Evolutionary conservation across 1,139 yeast genomes (phyloP), one percentile per base, ranked within the genome.

Genomic region (Scheffersomyces stambukii): DNA sequence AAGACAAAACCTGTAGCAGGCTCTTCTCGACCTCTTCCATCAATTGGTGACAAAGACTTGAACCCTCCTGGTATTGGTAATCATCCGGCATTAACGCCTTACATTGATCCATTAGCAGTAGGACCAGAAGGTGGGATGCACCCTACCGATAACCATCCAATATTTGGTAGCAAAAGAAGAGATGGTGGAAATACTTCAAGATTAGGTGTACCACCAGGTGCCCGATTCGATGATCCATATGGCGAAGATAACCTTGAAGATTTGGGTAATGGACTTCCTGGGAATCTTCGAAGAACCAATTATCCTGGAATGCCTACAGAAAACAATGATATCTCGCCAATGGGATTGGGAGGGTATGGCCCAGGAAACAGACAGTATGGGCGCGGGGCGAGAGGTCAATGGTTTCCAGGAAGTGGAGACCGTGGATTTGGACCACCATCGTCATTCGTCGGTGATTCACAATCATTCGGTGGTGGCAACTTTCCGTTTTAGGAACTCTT

Each of bases 201-300:
- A 22, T 35, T 48, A 26, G 60, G 64, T 12, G 69, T 60, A 4
- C 74, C 75, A 8, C 64, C 66, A 1, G 78, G 79, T 1, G 74
- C 79, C 3, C 50, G 80, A 24, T 72, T 54, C 37, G 80, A 73
- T 42, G 78, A 74, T 37, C 82, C 82, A 0, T 51, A 61, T 29
- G 57, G 66, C 3, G 67, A 59, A 24, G 70, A 64, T 28, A 65
- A 67, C 38, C 38, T 66, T 35, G 69, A 63, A 18, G 47, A 57
- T 21, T 43, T 65, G 25, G 77, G 77, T 0, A 52, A 52, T 36
- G 77, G 77, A 0, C 51, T 73, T n/a, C 77, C 78, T 0, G 67
- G 69, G 2, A 54, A 58, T 13, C 45, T 60, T 31, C 56, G 73
- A 12, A 35, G 41, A n/a, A n/a, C n/a, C n/a, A n/a, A n/a, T n/a